Evolutionary conservation across 2,329 filamentous ascomycete species (phyloP).

Genomic region (Juglanconis oblonga): DNA sequence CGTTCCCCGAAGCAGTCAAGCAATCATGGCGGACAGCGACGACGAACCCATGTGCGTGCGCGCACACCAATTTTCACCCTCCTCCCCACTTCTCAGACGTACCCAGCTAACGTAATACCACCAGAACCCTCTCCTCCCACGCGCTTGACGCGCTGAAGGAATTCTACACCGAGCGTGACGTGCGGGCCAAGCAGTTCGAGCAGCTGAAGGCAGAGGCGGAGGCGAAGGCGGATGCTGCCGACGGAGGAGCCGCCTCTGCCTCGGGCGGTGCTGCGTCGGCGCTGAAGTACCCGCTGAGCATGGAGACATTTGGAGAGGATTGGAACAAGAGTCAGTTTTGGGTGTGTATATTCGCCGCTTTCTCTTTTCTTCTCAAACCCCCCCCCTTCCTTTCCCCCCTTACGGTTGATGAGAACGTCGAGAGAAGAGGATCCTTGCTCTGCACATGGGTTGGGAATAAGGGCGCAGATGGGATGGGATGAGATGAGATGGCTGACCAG

Average conservation of each 20-base stretch:
- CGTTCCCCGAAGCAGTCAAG: neutral
- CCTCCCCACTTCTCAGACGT: neutral
- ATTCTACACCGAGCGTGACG: slow-evolving; percentile 73
- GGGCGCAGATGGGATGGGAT: neutral
- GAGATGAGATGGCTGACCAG: neutral
- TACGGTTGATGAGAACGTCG: no score
- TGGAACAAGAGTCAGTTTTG: slow-evolving; percentile 86
- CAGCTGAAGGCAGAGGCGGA: slow-evolving; percentile 62
- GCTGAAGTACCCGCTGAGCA: slow-evolving; percentile 40
- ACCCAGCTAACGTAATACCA: neutral
- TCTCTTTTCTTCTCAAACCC: neutral
- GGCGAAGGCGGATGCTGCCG: slow-evolving; percentile 33
- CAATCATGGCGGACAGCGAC: slow-evolving; percentile 33
- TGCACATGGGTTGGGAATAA: no score
- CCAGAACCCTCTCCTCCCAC: slow-evolving; percentile 61
- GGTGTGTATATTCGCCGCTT: slow-evolving; percentile 43
- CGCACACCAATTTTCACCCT: neutral
- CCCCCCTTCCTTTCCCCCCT: neutral
- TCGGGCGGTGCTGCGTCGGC: neutral
- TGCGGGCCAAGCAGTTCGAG: slow-evolving; percentile 63
- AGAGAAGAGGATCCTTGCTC: no score
- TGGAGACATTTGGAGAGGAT: slow-evolving; percentile 73
- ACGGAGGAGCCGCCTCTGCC: neutral
- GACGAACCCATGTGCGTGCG: slow-evolving; percentile 46
- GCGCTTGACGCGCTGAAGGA: slow-evolving; percentile 68